phyloP scores from a whole-genome alignment of 108 stramenopile species.

The Aurantiochytrium sp. region DNA sequence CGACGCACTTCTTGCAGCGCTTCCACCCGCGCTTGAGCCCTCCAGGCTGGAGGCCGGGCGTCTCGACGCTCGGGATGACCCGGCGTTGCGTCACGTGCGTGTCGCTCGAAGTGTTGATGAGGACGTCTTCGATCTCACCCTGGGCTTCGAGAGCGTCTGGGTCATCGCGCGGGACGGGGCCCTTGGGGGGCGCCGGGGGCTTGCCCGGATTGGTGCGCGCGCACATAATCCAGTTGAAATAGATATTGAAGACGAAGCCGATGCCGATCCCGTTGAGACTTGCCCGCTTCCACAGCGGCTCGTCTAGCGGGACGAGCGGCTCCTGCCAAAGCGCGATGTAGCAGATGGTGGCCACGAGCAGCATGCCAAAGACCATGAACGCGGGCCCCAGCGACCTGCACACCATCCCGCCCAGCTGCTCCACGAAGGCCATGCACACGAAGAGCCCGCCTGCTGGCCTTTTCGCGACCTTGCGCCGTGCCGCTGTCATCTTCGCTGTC shows the following conservation, averaged over 20 bases:
- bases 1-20: not conserved
- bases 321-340: not conserved
- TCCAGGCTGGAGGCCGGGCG: too few species aligned
- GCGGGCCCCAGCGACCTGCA: not conserved
- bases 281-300: not conserved
- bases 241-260: not conserved
- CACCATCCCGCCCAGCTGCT: not conserved
- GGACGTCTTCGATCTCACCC: not conserved
- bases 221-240: slow-evolving; percentile 24
- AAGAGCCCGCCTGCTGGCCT: not conserved
- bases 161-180: too few species aligned
- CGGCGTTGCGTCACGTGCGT: slow-evolving; percentile 8
- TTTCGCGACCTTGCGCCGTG: not conserved
- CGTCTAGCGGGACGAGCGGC: not conserved
- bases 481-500: too few species aligned
- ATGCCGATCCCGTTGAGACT: not conserved
- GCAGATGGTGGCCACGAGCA: not conserved
- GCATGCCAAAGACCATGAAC: not conserved
- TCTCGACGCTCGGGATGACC: not conserved
- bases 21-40: not conserved
- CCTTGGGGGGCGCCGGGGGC: not conserved
- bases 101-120: not conserved
- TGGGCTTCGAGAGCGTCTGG: too few species aligned
- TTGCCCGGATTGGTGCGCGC: not conserved
- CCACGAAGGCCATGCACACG: not conserved